These are phyloP conservation scores for Rostrohypoxylon terebratum DNA, from an alignment of 495 filamentous ascomycete species.

Conservation along the genomic window DNA sequence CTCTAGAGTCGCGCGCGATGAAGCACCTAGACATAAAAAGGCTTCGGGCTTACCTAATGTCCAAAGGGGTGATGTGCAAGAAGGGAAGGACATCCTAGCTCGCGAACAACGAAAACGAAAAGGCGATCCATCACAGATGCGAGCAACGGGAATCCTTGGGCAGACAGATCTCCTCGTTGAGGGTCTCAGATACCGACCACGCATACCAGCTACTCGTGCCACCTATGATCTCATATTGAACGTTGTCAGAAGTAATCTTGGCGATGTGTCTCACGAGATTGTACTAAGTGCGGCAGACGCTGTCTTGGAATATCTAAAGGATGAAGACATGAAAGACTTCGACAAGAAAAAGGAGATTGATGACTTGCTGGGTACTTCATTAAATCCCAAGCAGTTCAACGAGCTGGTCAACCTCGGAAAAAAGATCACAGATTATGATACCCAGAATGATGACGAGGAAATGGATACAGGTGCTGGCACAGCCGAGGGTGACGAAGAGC, in stretches of 20 bases:
- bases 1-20: slow-evolving; percentile 78
- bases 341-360: slow-evolving; percentile 99
- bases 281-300: slow-evolving; percentile 97
- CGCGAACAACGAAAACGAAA: slow-evolving; percentile 91
- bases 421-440: slow-evolving; percentile 99
- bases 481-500: slow-evolving; percentile 71
- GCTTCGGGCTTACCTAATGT: slow-evolving; percentile 71
- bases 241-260: slow-evolving; percentile 86
- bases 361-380: slow-evolving; percentile 83
- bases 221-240: slow-evolving; percentile 97
- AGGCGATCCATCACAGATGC: slow-evolving; percentile 75
- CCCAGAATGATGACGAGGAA: slow-evolving; percentile 94
- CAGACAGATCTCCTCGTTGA: slow-evolving; percentile 89
- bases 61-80: slow-evolving; percentile 80
- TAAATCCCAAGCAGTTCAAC: slow-evolving; percentile 93
- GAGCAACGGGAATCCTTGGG: slow-evolving; percentile 84
- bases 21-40: slow-evolving; percentile 83
- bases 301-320: slow-evolving; percentile 89
- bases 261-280: slow-evolving; percentile 91
- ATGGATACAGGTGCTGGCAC: slow-evolving; percentile 74
- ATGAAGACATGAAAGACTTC: slow-evolving; percentile 95
- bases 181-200: slow-evolving; percentile 83
- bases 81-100: slow-evolving; percentile 87
- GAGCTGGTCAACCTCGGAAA: slow-evolving; percentile 96
- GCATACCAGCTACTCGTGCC: slow-evolving; percentile 90